Evolutionary conservation across 345 rosid species (phyloP).

Genomic region (Gossypium mustelinum): DNA sequence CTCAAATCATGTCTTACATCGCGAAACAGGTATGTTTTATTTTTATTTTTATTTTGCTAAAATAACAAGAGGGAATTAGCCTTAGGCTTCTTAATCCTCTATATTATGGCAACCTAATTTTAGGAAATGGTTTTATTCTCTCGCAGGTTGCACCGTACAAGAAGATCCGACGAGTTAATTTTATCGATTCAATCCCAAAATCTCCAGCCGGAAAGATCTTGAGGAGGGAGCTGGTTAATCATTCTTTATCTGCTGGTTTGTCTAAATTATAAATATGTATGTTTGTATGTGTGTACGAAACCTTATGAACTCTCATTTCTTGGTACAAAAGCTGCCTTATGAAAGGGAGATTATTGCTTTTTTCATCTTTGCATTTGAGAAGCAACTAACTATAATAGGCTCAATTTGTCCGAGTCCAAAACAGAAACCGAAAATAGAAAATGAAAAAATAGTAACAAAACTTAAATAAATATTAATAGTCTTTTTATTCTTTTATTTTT

Average conservation of each 20-base stretch:
- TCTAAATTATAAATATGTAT: slow-evolving; percentile 33
- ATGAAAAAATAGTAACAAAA: too few species aligned
- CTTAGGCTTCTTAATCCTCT: background rate
- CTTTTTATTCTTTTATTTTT: too few species aligned
- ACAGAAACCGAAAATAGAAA: too few species aligned
- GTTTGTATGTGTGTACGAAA: background rate
- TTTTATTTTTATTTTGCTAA: too few species aligned
- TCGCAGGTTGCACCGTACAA: slow-evolving; percentile 84
- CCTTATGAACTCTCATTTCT: background rate
- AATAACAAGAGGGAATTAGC: background rate
- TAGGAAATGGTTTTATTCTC: background rate
- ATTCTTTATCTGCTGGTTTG: slow-evolving; percentile 33
- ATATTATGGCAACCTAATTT: background rate
- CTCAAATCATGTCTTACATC: slow-evolving; percentile 58
- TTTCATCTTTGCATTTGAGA: too few species aligned
- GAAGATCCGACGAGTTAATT: slow-evolving; percentile 71
- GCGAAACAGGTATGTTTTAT: slow-evolving; percentile 58
- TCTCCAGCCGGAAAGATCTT: slow-evolving; percentile 76
- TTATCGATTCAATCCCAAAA: slow-evolving; percentile 62
- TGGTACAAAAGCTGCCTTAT: background rate
- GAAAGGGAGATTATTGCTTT: too few species aligned
- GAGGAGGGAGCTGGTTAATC: slow-evolving; percentile 57
- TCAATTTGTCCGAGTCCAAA: too few species aligned
- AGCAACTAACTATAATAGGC: too few species aligned
- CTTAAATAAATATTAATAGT: too few species aligned